Evolutionary conservation across 2,329 filamentous ascomycete genomes (phyloP).

Genomic region (Alternaria conjuncta): DNA sequence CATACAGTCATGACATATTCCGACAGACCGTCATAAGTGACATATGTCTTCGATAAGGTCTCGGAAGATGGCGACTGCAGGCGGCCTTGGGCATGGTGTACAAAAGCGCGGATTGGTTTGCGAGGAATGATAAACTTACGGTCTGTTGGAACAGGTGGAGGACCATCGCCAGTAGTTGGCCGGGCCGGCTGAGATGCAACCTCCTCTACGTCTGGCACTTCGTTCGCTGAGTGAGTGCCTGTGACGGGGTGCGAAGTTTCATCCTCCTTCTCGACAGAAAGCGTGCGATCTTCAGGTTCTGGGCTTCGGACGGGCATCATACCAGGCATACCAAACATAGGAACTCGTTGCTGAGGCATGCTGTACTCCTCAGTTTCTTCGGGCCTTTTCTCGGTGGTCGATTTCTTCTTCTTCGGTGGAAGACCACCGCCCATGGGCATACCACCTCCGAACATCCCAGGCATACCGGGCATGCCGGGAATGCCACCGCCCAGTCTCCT

Average conservation of each 20-base stretch:
- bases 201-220: slow-evolving; percentile 64
- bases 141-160: slow-evolving; percentile 56
- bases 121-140: slow-evolving; percentile 57
- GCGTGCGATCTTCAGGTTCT: slow-evolving; percentile 52
- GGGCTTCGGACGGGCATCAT: slow-evolving; percentile 65
- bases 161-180: slow-evolving; percentile 47
- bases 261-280: slow-evolving; percentile 59
- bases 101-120: slow-evolving; percentile 36
- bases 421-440: slow-evolving; percentile 65
- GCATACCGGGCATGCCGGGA: slow-evolving; percentile 88
- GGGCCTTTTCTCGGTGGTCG: slow-evolving; percentile 45
- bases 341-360: slow-evolving; percentile 52
- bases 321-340: slow-evolving; percentile 72
- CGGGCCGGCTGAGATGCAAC: slow-evolving; percentile 52
- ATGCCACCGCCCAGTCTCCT: slow-evolving; percentile 98
- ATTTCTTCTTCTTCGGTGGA: slow-evolving; percentile 58
- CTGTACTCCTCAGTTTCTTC: slow-evolving; percentile 45
- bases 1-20: slow-evolving; percentile 49
- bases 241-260: slow-evolving; percentile 52
- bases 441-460: slow-evolving; percentile 80
- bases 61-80: slow-evolving; percentile 36
- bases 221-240: slow-evolving; percentile 52
- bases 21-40: slow-evolving; percentile 40
- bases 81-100: slow-evolving; percentile 27
- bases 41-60: slow-evolving; percentile 42